Evolutionary conservation across 192 early-diverging fungal genomes (phyloP).

Genomic region (Coemansia sp.): DNA sequence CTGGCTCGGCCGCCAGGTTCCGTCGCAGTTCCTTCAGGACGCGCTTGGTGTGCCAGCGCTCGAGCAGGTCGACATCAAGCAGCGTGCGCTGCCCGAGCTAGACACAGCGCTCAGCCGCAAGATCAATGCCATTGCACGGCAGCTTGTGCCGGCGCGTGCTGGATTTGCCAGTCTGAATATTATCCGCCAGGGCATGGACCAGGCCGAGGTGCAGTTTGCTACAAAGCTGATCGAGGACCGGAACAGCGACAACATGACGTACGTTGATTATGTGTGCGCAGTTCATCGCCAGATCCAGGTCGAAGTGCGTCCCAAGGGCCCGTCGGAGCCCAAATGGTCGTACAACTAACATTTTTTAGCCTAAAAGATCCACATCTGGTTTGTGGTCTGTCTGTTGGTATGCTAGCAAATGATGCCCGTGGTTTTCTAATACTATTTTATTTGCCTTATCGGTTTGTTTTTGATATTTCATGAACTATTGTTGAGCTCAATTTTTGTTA

Average conservation of each 20-base stretch:
- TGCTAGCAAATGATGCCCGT: no score
- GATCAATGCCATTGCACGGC: conserved; percentile 62
- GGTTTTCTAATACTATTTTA: not conserved
- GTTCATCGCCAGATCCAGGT: conserved; percentile 87
- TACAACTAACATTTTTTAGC: conserved; percentile 22
- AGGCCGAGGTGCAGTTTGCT: conserved; percentile 75
- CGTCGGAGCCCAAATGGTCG: conserved; percentile 39
- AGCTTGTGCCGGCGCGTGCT: conserved; percentile 64
- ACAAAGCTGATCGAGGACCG: conserved; percentile 84
- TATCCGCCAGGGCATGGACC: conserved; percentile 83
- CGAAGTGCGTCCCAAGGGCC: conserved; percentile 58
- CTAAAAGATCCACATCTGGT: no score
- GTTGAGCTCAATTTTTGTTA: no score
- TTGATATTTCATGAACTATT: no score
- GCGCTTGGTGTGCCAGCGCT: conserved; percentile 79
- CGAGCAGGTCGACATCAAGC: conserved; percentile 61
- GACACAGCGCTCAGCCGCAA: conserved; percentile 62
- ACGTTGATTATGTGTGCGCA: conserved; percentile 88
- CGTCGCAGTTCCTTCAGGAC: conserved; percentile 62
- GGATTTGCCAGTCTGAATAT: conserved; percentile 69
- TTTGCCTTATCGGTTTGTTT: no score
- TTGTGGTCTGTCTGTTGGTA: no score
- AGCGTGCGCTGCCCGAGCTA: conserved; percentile 61
- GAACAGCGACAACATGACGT: conserved; percentile 82
- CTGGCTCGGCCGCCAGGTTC: conserved; percentile 82